Evolutionary conservation across 805 yeast species (phyloP), one percentile per base, ranked within the genome.

Genomic region (Candida lessepsii): DNA sequence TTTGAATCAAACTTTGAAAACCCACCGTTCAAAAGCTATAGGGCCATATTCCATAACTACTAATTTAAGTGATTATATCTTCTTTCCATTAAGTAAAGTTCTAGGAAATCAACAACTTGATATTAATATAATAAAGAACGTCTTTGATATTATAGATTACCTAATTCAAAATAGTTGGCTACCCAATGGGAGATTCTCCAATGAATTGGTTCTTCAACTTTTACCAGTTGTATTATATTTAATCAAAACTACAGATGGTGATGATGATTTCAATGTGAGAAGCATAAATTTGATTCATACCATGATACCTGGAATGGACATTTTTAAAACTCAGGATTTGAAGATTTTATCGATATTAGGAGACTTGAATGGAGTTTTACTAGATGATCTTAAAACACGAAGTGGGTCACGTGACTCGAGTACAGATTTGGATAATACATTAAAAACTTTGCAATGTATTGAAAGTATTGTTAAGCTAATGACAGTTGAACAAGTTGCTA

Each of bases 51-150:
- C 46, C 2, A 32, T 68, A 2, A 52, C 67, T 2, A 40, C 58
- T 3, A 63, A 56, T 14, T 39, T 69, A 8, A 73, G 71, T 0
- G 73, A 68, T 51, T 68, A 68, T 43, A 52, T 69, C 2, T 69
- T 69, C 44, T 65, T 62, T 37, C 75, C 75, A 2, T 24, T 68
- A 11, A 55, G 71, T 4, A 54, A 48, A 33, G 45, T 65, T 21
- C 45, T 69, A 16, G 61, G 65, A 44, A 60, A 54, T 21, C 52
- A 58, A 5, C 30, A 26, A 4, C 49, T 67, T 5, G 44, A 46
- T 13, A 56, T 48, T n/a, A 20, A 40, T 1, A 53, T 57, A 2
- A 47, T 53, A 3, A 45, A 42, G 13, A 48, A 56, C 30, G 47
- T 66, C 4, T 49, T 69, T 15, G 46, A 49, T 3, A 56, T 67